These are phyloP conservation scores for Mitragyna speciosa DNA, from an alignment of 257 asterid genomes.

Conservation along the genomic window DNA sequence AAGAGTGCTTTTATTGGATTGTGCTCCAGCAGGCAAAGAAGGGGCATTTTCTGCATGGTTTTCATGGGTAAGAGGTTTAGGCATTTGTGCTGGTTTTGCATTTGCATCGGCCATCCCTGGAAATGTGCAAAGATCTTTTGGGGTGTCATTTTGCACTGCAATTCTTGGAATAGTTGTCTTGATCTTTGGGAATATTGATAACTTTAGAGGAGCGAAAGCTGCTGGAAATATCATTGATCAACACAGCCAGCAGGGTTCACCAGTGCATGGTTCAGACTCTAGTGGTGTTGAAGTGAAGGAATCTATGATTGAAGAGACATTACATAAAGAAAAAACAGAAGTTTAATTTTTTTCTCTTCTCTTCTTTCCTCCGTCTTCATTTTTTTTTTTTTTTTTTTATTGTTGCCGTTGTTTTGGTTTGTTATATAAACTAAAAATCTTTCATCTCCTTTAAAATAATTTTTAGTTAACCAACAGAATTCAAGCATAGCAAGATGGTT, in stretches of 20 bases:
- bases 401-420: too few species aligned
- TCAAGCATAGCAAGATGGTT: too few species aligned
- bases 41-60: conserved; percentile 87
- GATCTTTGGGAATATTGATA: conserved; percentile 78
- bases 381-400: background rate
- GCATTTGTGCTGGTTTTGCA: conserved; percentile 73
- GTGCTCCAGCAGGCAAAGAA: conserved; percentile 88
- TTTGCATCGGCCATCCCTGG: conserved; percentile 59
- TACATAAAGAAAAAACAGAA: conserved; percentile 32
- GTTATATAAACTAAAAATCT: too few species aligned
- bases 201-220: conserved; percentile 75
- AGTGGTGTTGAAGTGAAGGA: conserved; percentile 32
- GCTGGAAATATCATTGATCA: conserved; percentile 60
- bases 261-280: conserved; percentile 38
- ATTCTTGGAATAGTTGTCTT: conserved; percentile 54
- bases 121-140: conserved; percentile 57
- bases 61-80: conserved; percentile 69
- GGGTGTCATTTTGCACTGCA: conserved; percentile 59
- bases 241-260: conserved; percentile 46
- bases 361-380: too few species aligned
- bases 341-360: conserved; percentile 19
- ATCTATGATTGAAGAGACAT: conserved; percentile 17
- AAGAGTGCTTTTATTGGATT: conserved; percentile 72
- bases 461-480: too few species aligned
- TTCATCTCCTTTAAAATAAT: too few species aligned